Conservation (phyloP, 352 stramenopile species). For the Phytophthora meadii region DNA sequence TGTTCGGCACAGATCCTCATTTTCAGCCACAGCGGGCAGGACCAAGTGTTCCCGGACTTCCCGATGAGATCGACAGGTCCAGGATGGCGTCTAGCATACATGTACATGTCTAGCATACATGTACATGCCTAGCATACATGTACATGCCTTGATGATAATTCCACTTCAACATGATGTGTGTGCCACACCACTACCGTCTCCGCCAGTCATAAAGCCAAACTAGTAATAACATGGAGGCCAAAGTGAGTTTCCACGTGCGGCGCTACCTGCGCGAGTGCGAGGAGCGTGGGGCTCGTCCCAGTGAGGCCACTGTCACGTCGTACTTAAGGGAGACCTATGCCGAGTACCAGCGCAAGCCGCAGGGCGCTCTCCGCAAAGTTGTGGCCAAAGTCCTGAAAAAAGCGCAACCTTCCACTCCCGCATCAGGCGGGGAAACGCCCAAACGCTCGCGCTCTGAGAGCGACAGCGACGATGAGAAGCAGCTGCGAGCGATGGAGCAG, state of each 20-base stretch:
- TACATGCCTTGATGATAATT: no score
- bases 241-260: constrained; percentile 89
- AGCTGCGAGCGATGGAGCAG: constrained; percentile 55
- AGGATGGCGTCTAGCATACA: no score
- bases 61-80: no score
- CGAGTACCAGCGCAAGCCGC: constrained; percentile 89
- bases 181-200: neutral
- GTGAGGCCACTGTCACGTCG: constrained; percentile 65
- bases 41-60: no score
- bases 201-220: constrained; percentile 11
- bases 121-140: no score
- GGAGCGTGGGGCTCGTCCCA: constrained; percentile 58
- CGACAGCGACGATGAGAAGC: constrained; percentile 73
- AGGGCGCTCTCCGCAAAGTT: constrained; percentile 67
- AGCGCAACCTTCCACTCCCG: constrained; percentile 18
- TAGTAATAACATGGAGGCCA: constrained; percentile 59
- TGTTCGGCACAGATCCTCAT: no score
- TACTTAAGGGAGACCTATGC: constrained; percentile 80
- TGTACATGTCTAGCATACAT: no score
- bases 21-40: no score
- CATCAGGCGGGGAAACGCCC: constrained; percentile 16
- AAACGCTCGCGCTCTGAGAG: constrained; percentile 71
- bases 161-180: constrained; percentile 4
- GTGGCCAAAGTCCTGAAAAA: constrained; percentile 81
- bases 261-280: constrained; percentile 86